Percentiles rank a stretch among this genome's conserved stretches.
Evolutionary conservation across 306 rosid genomes (phyloP).

Genomic region (Lathyrus aphaca): DNA sequence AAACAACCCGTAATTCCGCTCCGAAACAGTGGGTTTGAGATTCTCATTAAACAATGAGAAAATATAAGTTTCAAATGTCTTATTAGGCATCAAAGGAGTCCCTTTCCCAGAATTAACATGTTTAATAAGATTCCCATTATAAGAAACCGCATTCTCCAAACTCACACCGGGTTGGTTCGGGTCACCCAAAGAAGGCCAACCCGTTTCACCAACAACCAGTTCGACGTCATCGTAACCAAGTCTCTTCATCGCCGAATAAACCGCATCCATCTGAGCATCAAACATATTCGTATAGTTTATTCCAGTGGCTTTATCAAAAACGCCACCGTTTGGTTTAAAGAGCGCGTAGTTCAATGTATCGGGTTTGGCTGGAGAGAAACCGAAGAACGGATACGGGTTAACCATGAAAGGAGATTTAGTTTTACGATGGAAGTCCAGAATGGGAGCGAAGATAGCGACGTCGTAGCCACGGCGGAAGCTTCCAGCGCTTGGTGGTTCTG

Average conservation of each 20-base stretch:
- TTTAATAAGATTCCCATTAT: slow-evolving; percentile 66
- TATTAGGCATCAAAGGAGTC: slow-evolving; percentile 82
- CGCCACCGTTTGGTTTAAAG: slow-evolving; percentile 69
- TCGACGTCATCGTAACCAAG: slow-evolving; percentile 78
- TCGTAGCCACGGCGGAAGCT: slow-evolving; percentile 77
- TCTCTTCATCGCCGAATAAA: slow-evolving; percentile 82
- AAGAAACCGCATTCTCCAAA: slow-evolving; percentile 66
- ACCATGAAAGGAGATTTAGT: slow-evolving; percentile 74
- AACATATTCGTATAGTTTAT: slow-evolving; percentile 82
- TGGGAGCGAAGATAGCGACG: slow-evolving; percentile 58
- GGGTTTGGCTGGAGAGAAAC: slow-evolving; percentile 44
- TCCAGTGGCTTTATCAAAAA: slow-evolving; percentile 63
- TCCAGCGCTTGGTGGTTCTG: slow-evolving; percentile 74
- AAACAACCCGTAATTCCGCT: slow-evolving; percentile 79
- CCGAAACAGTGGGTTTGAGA: slow-evolving; percentile 63
- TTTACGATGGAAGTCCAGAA: slow-evolving; percentile 59
- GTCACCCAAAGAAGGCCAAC: slow-evolving; percentile 87
- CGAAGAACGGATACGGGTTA: slow-evolving; percentile 89
- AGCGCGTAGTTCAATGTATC: slow-evolving; percentile 58
- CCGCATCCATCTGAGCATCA: slow-evolving; percentile 89
- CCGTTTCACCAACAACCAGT: slow-evolving; percentile 75
- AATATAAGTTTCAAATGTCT: slow-evolving; percentile 66
- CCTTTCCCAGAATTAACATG: slow-evolving; percentile 78
- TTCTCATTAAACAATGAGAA: slow-evolving; percentile 81
- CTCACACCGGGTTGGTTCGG: slow-evolving; percentile 66